Base-by-base conservation (phyloP, 176 grass and related monocot genomes). In the Rhynchospora breviuscula region DNA sequence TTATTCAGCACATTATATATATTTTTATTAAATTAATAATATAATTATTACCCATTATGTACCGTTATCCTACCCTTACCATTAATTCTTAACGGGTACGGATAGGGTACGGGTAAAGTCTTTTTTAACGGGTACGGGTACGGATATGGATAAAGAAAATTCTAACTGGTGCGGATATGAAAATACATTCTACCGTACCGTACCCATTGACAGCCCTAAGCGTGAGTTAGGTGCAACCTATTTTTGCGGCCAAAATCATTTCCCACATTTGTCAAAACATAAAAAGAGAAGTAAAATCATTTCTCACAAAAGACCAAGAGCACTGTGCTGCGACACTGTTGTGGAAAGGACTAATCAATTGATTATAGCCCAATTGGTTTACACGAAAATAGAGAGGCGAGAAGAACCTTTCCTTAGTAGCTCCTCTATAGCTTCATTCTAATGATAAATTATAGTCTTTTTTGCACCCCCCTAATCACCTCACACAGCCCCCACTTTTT, bases 381-480 rank as follows among this genome's bases (percentile, higher is more conserved):
- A 23, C 45, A 74, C 46, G 3, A 75, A 53, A 75, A 75, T 25
- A 26, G 46, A 23, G 70, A 52, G 5, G 45, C 70, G 70, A 46
- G 6, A 10, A 51, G 70, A 25, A 74, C 23, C 64, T 67, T 67
- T 67, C 64, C 64, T 67, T 17, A 0, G 66, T 18, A 68, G 33
- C 66, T 44, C 8, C 66, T 76, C 48, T 31, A 48, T 54, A 54
- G 72, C 22, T 52, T 21, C 7, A 10, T 75, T 12, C 64, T 67
- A 18, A 40, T 67, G 31, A 67, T 31, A 66, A 15, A 68, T 18
- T 17, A 44, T 68, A 54, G 48, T 76, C 10, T 76, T 22, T 76
- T 76, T 54, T 76, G 72, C 48, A 52, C n/a, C 72, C 72, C 7
- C 46, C 11, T 57, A 77, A 76, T 76, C 48, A 76, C 72, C 4